Conservation (phyloP, 176 grass and related monocot species). For the Phyllostachys edulis region DNA sequence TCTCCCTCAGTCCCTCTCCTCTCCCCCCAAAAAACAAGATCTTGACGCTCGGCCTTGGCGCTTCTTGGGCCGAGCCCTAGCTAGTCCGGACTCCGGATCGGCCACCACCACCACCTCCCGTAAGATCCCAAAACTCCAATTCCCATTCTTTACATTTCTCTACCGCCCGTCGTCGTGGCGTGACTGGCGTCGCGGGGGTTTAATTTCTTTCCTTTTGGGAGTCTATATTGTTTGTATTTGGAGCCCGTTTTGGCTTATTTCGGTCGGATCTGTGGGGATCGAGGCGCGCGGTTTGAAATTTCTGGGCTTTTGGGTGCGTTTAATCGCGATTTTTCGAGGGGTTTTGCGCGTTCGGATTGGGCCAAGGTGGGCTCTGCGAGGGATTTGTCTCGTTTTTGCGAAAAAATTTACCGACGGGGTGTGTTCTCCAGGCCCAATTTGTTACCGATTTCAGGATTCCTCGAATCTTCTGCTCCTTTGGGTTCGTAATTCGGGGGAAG, state of each 20-base stretch:
- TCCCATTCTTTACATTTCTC: background rate
- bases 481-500: background rate
- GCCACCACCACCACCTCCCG: background rate
- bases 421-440: background rate
- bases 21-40: background rate
- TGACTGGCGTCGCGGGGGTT: background rate
- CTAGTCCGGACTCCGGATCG: background rate
- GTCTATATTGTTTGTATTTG: conserved; percentile 5
- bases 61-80: conserved; percentile 40
- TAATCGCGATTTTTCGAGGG: background rate
- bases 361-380: conserved; percentile 3
- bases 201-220: no score
- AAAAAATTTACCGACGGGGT: background rate
- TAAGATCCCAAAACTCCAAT: conserved; percentile 13
- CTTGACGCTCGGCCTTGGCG: conserved; percentile 1
- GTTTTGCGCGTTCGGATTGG: background rate
- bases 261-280: background rate
- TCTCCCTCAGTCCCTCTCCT: background rate
- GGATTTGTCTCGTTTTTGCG: background rate
- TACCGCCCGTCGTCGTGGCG: background rate
- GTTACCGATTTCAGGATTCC: background rate
- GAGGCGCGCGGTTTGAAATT: background rate
- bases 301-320: background rate
- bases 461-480: background rate
- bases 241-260: background rate